Conservation (phyloP, 805 yeast species). For the Tetrapisispora iriomotensis region DNA sequence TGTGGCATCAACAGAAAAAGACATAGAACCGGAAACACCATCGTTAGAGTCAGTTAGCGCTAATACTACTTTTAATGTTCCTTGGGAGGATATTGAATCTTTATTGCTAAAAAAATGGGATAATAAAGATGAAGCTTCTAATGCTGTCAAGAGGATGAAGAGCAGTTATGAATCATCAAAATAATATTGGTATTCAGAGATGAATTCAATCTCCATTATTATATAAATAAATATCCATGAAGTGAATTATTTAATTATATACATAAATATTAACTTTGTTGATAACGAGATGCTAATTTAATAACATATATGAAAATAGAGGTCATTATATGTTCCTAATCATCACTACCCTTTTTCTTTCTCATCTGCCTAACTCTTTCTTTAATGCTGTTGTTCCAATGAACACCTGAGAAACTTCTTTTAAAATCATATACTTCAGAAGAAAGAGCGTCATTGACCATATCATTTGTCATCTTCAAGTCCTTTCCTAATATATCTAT, state of each 20-base stretch:
- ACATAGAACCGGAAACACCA: slow-evolving; percentile 1
- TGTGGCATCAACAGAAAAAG: background rate
- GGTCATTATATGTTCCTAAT: background rate
- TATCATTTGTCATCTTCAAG: slow-evolving; percentile 14
- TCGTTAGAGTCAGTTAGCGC: slow-evolving; percentile 1
- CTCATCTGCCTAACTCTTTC: slow-evolving; percentile 41
- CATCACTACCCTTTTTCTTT: slow-evolving; percentile 16
- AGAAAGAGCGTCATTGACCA: slow-evolving; percentile 28
- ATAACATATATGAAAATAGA: background rate
- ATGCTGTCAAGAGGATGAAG: slow-evolving; percentile 29
- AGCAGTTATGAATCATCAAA: slow-evolving; percentile 33
- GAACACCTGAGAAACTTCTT: slow-evolving; percentile 40
- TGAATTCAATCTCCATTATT: background rate
- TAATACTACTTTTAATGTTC: slow-evolving; percentile 11
- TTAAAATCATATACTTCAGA: slow-evolving; percentile 37
- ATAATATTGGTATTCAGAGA: slow-evolving; percentile 5
- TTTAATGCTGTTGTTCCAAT: slow-evolving; percentile 53
- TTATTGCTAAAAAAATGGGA: slow-evolving; percentile 30
- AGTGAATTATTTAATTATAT: no score
- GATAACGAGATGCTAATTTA: no score
- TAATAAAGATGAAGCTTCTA: slow-evolving; percentile 22
- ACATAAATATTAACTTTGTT: no score
- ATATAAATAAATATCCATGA: no score
- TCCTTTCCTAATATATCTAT: slow-evolving; percentile 1
- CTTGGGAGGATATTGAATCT: slow-evolving; percentile 38